phyloP scores from a whole-genome alignment of 495 filamentous ascomycete species.

The Lophium mytilinum region DNA sequence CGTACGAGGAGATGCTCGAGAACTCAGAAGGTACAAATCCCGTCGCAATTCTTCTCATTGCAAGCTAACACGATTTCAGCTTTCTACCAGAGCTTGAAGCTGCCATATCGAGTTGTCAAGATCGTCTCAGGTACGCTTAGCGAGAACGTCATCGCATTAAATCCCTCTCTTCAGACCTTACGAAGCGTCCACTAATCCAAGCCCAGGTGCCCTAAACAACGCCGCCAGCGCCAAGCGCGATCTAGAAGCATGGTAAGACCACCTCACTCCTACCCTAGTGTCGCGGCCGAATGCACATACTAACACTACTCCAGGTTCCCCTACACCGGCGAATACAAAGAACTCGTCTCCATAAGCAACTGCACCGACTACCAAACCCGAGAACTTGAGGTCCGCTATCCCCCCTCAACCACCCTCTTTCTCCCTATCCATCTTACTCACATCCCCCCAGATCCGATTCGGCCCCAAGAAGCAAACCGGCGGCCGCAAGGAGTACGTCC shows the following conservation, averaged over 20 bases:
- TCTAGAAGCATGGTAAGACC: constrained; percentile 77
- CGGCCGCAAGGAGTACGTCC: constrained; percentile 83
- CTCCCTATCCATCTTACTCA: not conserved
- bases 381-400: constrained; percentile 50
- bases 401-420: too few species aligned
- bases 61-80: constrained; percentile 34
- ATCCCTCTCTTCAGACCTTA: not conserved
- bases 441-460: constrained; percentile 38
- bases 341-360: constrained; percentile 91
- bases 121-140: constrained; percentile 69
- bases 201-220: constrained; percentile 64
- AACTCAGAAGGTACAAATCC: not conserved
- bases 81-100: constrained; percentile 81
- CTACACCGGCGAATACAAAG: constrained; percentile 90
- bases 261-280: not conserved
- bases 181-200: not conserved
- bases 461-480: constrained; percentile 73
- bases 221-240: constrained; percentile 93
- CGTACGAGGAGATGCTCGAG: constrained; percentile 33
- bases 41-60: not conserved
- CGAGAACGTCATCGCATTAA: not conserved
- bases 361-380: constrained; percentile 93
- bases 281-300: not conserved
- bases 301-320: constrained; percentile 49
- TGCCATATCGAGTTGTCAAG: constrained; percentile 83